phyloP scores from a whole-genome alignment of 2,329 filamentous ascomycete genomes.

The Colletotrichum paranaense region DNA sequence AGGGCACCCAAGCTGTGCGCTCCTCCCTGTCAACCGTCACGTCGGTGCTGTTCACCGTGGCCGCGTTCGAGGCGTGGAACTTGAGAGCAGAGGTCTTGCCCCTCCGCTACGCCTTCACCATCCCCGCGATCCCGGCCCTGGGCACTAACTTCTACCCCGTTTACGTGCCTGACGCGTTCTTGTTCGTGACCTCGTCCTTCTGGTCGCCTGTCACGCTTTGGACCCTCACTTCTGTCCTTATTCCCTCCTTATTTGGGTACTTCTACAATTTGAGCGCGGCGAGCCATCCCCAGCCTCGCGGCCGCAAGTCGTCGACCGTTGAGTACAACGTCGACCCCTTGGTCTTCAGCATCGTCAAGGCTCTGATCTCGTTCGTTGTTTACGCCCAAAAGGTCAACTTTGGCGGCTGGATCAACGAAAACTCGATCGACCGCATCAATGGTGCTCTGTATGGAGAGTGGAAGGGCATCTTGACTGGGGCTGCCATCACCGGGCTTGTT shows the following conservation, averaged over 20 bases:
- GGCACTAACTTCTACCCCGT: conserved; percentile 70
- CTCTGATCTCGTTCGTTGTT: conserved; percentile 82
- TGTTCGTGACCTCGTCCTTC: conserved; percentile 80
- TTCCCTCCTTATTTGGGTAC: conserved; percentile 81
- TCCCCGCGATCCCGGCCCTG: conserved; percentile 70
- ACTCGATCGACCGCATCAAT: conserved; percentile 72
- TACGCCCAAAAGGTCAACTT: conserved; percentile 76
- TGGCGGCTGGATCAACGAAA: conserved; percentile 69
- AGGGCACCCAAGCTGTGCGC: conserved; percentile 73
- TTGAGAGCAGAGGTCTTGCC: conserved; percentile 79
- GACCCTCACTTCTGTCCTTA: conserved; percentile 75
- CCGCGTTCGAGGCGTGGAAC: conserved; percentile 76
- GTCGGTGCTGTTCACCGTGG: conserved; percentile 75
- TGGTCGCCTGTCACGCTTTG: conserved; percentile 87
- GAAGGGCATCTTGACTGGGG: conserved; percentile 75
- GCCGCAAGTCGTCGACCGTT: conserved; percentile 47
- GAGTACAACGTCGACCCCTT: conserved; percentile 83
- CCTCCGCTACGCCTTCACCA: conserved; percentile 77
- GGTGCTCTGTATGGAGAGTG: conserved; percentile 77
- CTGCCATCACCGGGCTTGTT: conserved; percentile 74
- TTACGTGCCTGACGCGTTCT: conserved; percentile 82
- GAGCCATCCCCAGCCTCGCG: conserved; percentile 53
- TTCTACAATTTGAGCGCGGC: conserved; percentile 87
- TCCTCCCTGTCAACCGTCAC: conserved; percentile 78
- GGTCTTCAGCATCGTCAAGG: conserved; percentile 91